Percentiles rank a stretch among this genome's conserved stretches.
phyloP scores from a whole-genome alignment of 768 basidiomycete genomes.

The Fistulinella prunicolor region DNA sequence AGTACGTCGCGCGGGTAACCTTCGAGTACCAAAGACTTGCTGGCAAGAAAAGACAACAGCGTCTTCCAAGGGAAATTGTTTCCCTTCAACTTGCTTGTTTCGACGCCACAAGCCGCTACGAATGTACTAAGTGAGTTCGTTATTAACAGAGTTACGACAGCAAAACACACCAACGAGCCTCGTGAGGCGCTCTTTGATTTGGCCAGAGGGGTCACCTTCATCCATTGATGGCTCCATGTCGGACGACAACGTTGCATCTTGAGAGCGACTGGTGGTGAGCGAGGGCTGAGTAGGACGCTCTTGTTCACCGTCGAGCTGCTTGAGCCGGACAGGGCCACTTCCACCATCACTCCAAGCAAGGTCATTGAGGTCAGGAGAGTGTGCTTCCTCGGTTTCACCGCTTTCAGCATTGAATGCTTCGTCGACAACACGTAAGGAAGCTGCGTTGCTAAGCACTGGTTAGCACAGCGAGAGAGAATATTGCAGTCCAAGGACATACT shows the following conservation, averaged over 20 bases:
- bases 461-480: background rate
- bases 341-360: background rate
- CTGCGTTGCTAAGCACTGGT: background rate
- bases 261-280: no score
- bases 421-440: background rate
- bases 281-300: no score
- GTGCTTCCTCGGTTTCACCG: background rate
- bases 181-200: background rate
- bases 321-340: background rate
- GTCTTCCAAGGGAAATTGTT: background rate
- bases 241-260: no score
- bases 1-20: background rate
- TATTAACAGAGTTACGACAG: background rate
- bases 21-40: background rate
- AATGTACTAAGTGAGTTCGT: background rate
- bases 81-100: background rate
- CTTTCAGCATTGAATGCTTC: background rate
- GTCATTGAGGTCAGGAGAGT: background rate
- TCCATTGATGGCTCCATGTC: no score
- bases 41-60: background rate
- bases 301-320: no score
- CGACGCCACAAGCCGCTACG: background rate
- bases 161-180: background rate
- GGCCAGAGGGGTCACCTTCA: no score
- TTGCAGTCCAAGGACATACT: background rate